Conservation (phyloP, 768 basidiomycete species). For the Tephrocybe sp. region DNA sequence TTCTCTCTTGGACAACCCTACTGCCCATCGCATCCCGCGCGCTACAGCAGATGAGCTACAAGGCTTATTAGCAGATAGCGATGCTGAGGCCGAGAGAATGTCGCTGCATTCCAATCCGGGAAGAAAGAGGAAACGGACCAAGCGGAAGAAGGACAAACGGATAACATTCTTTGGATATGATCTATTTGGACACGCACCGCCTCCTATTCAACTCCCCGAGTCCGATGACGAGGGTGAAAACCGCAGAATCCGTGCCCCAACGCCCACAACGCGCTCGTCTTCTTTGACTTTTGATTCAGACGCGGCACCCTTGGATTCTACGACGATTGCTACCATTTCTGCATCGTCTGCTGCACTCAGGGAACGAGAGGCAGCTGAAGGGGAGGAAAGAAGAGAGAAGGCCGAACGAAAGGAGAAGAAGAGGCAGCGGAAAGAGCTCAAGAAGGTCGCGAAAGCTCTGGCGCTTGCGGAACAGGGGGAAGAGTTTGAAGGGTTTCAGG, state of each 20-base stretch:
- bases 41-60: slow-evolving; percentile 39
- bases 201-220: slow-evolving; percentile 60
- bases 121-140: slow-evolving; percentile 26
- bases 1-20: slow-evolving; percentile 25
- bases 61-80: slow-evolving; percentile 39
- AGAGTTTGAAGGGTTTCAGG: slow-evolving; percentile 70
- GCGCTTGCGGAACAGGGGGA: slow-evolving; percentile 33
- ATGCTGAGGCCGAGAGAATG: slow-evolving; percentile 59
- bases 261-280: slow-evolving; percentile 20
- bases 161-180: slow-evolving; percentile 68
- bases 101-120: slow-evolving; percentile 65
- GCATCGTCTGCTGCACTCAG: slow-evolving; percentile 38
- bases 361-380: slow-evolving; percentile 39
- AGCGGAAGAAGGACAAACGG: slow-evolving; percentile 31
- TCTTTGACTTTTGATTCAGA: slow-evolving; percentile 63
- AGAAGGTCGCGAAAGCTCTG: slow-evolving; percentile 36
- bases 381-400: slow-evolving; percentile 41
- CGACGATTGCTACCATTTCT: slow-evolving; percentile 53
- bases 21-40: slow-evolving; percentile 33
- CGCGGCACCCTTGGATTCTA: slow-evolving; percentile 62
- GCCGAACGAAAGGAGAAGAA: slow-evolving; percentile 50
- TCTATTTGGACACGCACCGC: slow-evolving; percentile 54
- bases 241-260: slow-evolving; percentile 3
- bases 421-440: slow-evolving; percentile 17
- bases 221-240: slow-evolving; percentile 44